Conservation (phyloP, 2,329 filamentous ascomycete genomes). For the Xylariomycetidae sp. region DNA sequence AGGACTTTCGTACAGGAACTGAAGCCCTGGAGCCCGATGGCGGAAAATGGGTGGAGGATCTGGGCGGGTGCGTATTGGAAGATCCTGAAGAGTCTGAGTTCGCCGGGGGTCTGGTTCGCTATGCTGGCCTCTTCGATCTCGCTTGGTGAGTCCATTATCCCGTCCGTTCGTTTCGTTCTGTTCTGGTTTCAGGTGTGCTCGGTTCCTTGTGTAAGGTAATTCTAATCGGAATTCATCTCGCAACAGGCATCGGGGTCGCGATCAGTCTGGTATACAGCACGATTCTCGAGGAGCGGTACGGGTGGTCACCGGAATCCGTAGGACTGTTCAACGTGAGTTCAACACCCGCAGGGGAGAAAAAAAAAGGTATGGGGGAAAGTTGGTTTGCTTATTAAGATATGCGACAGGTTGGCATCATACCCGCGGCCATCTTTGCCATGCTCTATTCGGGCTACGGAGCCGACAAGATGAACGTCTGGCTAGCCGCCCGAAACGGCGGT, state of each 20-base stretch:
- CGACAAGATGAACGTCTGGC: conserved; percentile 12
- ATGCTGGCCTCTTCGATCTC: conserved; percentile 32
- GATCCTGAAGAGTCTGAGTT: conserved; percentile 19
- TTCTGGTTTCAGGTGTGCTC: too few species aligned
- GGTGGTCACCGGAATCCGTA: conserved; percentile 29
- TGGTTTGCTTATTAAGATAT: too few species aligned
- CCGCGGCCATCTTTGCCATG: conserved; percentile 32
- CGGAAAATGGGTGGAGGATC: conserved; percentile 3
- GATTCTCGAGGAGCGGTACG: conserved; percentile 28
- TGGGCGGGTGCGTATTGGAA: conserved; percentile 8
- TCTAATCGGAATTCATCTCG: too few species aligned
- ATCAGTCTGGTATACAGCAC: conserved; percentile 34
- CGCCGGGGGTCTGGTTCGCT: conserved; percentile 33
- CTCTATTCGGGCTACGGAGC: conserved; percentile 16
- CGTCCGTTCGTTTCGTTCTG: too few species aligned
- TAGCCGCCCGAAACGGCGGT: conserved; percentile 15
- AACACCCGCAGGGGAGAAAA: too few species aligned
- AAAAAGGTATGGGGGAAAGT: too few species aligned
- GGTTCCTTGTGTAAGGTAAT: too few species aligned
- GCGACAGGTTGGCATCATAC: conserved; percentile 24
- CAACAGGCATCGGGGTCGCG: conserved; percentile 29
- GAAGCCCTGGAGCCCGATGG: conserved; percentile 19
- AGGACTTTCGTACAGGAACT: conserved; percentile 24
- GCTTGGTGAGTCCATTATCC: conserved; percentile 17
- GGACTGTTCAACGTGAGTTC: conserved; percentile 46